Evolutionary conservation across 179 eudicot species (phyloP).

Genomic region (Pouteria campechiana): DNA sequence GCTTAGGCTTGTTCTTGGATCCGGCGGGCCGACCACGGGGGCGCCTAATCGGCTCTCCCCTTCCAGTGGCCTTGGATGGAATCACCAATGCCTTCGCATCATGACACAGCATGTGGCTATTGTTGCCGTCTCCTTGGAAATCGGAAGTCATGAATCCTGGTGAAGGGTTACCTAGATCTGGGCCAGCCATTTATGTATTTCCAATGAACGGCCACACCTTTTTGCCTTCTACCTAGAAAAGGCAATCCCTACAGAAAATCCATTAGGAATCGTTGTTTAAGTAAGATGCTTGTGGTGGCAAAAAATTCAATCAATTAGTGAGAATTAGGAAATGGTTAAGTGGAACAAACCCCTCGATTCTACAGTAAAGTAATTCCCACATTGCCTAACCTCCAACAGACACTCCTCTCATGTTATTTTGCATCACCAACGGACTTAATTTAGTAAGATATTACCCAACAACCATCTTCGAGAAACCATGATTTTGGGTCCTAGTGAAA

Average conservation of each 20-base stretch:
- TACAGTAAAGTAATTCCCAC: background rate
- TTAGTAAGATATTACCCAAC: background rate
- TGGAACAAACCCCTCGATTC: slow-evolving; percentile 3
- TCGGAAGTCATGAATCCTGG: background rate
- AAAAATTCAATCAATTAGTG: slow-evolving; percentile 2
- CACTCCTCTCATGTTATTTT: slow-evolving; percentile 21
- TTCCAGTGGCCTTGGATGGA: background rate
- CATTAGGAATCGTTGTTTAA: background rate
- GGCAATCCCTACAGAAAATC: too few species aligned
- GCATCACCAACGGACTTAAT: slow-evolving; percentile 15
- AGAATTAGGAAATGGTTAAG: slow-evolving; percentile 18
- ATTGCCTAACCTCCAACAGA: slow-evolving; percentile 16
- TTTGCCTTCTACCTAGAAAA: too few species aligned
- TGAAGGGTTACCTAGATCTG: slow-evolving; percentile 1
- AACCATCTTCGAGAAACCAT: background rate
- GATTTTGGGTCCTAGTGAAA: background rate
- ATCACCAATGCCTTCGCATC: background rate
- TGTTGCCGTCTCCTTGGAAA: background rate
- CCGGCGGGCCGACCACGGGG: slow-evolving; percentile 17
- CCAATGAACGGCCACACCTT: background rate
- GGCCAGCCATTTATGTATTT: slow-evolving; percentile 1
- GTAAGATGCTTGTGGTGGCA: background rate
- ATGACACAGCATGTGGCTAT: too few species aligned
- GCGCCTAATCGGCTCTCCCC: slow-evolving; percentile 4
- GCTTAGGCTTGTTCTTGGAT: slow-evolving; percentile 17